Percentiles rank a stretch among this genome's conserved stretches.
phyloP scores from a whole-genome alignment of 1,139 yeast species.

The Magnusiomyces ingens region DNA sequence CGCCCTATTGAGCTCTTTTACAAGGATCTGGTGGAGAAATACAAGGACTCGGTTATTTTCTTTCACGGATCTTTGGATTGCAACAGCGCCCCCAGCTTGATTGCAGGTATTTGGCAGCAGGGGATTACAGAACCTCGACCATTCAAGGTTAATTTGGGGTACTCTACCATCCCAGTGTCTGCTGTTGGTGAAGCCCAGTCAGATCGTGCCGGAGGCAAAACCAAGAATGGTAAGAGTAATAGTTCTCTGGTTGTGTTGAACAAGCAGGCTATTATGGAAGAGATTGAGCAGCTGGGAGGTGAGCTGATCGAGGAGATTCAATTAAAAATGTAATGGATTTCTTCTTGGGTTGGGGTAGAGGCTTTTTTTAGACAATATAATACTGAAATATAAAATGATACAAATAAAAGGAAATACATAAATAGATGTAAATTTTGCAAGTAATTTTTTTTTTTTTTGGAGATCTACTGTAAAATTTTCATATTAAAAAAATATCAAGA shows the following conservation, averaged over 20 bases:
- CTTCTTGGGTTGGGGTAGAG: neutral
- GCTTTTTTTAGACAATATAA: neutral
- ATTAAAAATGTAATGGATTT: neutral
- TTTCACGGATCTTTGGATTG: constrained; percentile 35
- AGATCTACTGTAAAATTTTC: too few species aligned
- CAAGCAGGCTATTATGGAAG: constrained; percentile 65
- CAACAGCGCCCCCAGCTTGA: constrained; percentile 38
- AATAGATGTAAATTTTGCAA: too few species aligned
- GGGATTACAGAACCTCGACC: constrained; percentile 44
- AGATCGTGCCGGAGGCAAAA: constrained; percentile 24
- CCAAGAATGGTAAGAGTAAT: constrained; percentile 17
- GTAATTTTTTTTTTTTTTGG: too few species aligned
- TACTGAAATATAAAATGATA: neutral
- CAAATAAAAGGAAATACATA: neutral
- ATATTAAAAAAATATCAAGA: too few species aligned
- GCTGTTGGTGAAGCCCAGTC: constrained; percentile 27
- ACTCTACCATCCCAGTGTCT: constrained; percentile 60
- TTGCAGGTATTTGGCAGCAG: constrained; percentile 80
- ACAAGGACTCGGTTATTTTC: constrained; percentile 47
- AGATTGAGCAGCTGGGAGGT: constrained; percentile 70
- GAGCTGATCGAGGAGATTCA: constrained; percentile 38
- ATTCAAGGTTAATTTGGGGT: constrained; percentile 76
- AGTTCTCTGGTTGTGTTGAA: constrained; percentile 49
- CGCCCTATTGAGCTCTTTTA: constrained; percentile 25
- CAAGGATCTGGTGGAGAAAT: constrained; percentile 29